Conservation (phyloP, 345 rosid genomes). For the Clausena lansium region DNA sequence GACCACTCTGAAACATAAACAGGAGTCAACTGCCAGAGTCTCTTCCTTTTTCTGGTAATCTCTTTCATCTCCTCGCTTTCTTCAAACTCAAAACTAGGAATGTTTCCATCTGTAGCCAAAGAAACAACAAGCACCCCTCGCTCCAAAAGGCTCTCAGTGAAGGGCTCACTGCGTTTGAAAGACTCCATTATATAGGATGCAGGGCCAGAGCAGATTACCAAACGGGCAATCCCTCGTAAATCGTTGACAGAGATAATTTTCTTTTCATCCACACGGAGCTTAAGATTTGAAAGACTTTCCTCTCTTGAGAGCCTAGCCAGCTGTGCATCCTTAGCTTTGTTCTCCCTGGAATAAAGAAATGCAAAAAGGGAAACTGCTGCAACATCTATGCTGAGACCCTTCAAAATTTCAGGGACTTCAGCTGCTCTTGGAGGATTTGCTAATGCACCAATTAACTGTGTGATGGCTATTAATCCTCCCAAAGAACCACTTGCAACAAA, state of each 20-base stretch:
- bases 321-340: constrained; percentile 71
- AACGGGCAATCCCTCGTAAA: constrained; percentile 76
- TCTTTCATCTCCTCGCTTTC: constrained; percentile 62
- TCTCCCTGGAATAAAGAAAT: constrained; percentile 73
- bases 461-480: constrained; percentile 81
- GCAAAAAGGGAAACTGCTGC: constrained; percentile 77
- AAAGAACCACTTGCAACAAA: constrained; percentile 74
- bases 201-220: constrained; percentile 88
- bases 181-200: constrained; percentile 63
- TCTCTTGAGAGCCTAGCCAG: constrained; percentile 86
- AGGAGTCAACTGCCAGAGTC: constrained; percentile 83
- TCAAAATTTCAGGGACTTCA: constrained; percentile 56
- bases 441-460: constrained; percentile 73
- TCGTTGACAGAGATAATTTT: constrained; percentile 59
- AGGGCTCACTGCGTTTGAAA: constrained; percentile 70
- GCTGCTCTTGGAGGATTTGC: constrained; percentile 69
- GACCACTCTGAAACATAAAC: constrained; percentile 68
- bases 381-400: constrained; percentile 72
- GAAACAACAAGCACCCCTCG: constrained; percentile 92
- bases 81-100: constrained; percentile 60
- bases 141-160: constrained; percentile 68
- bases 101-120: constrained; percentile 66
- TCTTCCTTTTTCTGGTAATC: constrained; percentile 51
- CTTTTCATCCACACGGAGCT: constrained; percentile 68
- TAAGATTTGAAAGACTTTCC: constrained; percentile 84